Base-by-base conservation (phyloP, 768 basidiomycete species). In the Rhodotorula babjevae region DNA sequence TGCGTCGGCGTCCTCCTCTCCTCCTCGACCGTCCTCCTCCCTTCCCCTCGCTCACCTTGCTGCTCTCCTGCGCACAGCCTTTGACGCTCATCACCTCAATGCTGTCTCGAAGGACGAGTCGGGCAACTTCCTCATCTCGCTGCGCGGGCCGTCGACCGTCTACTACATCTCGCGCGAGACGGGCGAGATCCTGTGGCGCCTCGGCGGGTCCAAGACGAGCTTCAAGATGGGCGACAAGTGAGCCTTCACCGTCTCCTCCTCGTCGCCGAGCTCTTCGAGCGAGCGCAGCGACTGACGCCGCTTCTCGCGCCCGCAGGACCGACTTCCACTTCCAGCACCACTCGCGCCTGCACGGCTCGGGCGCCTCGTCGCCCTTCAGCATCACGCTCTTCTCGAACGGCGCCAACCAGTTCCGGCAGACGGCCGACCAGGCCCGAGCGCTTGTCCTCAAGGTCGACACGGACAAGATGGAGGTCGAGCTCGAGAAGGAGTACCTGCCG, bases 81-180 rank as follows among this genome's bases (percentile, higher is more conserved):
- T 65, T 40, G 63, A 65, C 40, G 23, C 52, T 0, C 57, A 77
- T 53, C 78, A 79, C 61, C 72, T 80, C 66, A 80, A 80, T 64
- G 74, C 77, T 27, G 61, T 77, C 25, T 77, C 77, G 15, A 76
- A 76, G 46, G 77, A 79, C 49, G 57, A 55, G 18, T 33, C 56
- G 16, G 79, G 79, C 44, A 78, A 80, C 68, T 80, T 75, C 65
- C 65, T 79, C 23, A 66, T 79, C 73, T 77, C 76, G 2, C 69
- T 73, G 2, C 66, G 79, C 36, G 78, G 79, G 53, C 75, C 73
- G 31, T 75, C 78, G 56, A 73, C 79, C 5, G 42, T 77, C 11
- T 80, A 78, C 69, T 77, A 78, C 61, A 59, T 79, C 66, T 69
- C 75, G 31, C 72, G 75, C 19, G 29, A 52, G 7, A 56, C 67